Percentiles rank a stretch among this genome's conserved stretches.
Conservation (phyloP, 148 eudicot genomes). For the Bassia scoparia region DNA sequence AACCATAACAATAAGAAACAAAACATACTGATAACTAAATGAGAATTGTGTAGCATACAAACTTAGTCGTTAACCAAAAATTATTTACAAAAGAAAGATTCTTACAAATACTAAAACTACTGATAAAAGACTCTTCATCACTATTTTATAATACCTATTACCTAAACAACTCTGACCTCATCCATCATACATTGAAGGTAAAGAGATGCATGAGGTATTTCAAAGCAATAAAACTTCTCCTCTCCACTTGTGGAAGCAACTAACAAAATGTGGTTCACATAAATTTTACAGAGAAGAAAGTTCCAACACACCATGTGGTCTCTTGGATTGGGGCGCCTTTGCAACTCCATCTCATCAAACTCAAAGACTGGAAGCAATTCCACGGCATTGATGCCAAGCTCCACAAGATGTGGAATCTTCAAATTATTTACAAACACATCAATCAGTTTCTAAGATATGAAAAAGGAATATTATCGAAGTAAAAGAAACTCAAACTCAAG, state of each 20-base stretch:
- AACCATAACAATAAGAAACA: no score
- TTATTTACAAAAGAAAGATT: neutral
- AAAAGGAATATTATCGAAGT: neutral
- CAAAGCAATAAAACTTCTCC: no score
- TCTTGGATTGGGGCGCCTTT: conserved; percentile 82
- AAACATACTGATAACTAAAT: neutral
- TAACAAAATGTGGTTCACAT: no score
- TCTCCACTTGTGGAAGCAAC: no score
- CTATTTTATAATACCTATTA: neutral
- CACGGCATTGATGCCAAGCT: conserved; percentile 96
- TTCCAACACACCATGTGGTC: conserved; percentile 77
- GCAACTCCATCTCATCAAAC: conserved; percentile 96
- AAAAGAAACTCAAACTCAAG: neutral
- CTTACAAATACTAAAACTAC: neutral
- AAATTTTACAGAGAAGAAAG: neutral
- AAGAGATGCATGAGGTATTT: conserved; percentile 11
- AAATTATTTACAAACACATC: conserved; percentile 5
- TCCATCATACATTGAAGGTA: neutral
- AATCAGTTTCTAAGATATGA: neutral
- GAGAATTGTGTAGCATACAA: neutral
- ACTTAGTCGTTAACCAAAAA: neutral
- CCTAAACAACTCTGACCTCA: neutral
- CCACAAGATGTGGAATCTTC: conserved; percentile 91
- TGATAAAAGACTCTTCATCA: neutral
- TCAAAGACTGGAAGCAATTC: conserved; percentile 96